Conservation (phyloP, 805 yeast species). For the Clavispora phyllophila region DNA sequence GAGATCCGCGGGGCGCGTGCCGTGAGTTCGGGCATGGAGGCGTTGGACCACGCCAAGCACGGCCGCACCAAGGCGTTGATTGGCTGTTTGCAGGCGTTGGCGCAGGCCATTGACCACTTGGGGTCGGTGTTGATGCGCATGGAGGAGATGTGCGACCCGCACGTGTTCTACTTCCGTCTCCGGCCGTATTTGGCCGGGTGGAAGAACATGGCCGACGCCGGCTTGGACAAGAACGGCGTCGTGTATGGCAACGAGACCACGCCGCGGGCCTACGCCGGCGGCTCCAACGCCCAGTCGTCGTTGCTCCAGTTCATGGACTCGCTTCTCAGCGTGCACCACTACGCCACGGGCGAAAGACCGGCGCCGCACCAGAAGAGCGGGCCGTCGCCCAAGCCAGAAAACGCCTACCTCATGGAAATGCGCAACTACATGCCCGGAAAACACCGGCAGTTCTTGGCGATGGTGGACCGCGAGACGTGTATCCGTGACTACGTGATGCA, state of each 20-base stretch:
- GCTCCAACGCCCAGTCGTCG: conserved; percentile 91
- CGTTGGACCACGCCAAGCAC: conserved; percentile 51
- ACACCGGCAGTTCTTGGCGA: conserved; percentile 69
- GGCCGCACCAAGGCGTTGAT: conserved; percentile 40
- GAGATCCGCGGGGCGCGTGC: conserved; percentile 78
- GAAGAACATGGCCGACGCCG: conserved; percentile 86
- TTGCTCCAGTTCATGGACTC: conserved; percentile 83
- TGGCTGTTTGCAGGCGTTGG: conserved; percentile 53
- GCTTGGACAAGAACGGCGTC: conserved; percentile 66
- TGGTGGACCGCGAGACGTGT: conserved; percentile 52
- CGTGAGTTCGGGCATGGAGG: conserved; percentile 61
- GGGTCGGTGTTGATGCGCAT: conserved; percentile 71
- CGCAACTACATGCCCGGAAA: conserved; percentile 84
- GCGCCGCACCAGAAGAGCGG: conserved; percentile 21
- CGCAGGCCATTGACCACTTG: conserved; percentile 68
- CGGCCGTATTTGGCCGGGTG: conserved; percentile 93
- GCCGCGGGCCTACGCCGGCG: conserved; percentile 69
- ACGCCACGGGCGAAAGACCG: conserved; percentile 63
- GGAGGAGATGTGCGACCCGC: conserved; percentile 95
- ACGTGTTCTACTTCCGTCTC: conserved; percentile 77
- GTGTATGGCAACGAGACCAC: conserved; percentile 61
- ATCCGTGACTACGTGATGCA: conserved; percentile 60
- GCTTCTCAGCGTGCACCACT: conserved; percentile 69
- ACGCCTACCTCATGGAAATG: conserved; percentile 75
- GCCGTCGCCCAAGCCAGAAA: conserved; percentile 1